A percentile compares a stretch with the other conserved stretches of the same genome.
Conservation (phyloP, 768 basidiomycete genomes). For the Coprinopsis sp. region DNA sequence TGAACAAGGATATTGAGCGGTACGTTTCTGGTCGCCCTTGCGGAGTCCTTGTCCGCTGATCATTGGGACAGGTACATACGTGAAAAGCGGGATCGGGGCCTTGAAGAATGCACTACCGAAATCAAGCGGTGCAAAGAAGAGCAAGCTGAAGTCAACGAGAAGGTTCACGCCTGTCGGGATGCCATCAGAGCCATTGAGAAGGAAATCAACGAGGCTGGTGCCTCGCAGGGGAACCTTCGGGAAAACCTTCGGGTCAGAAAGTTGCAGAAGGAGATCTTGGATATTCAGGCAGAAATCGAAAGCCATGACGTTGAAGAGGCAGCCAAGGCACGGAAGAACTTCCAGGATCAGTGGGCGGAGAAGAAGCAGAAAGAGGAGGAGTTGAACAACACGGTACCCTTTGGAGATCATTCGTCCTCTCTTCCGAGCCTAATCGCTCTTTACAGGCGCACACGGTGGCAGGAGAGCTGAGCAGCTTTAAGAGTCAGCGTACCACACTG, state of each 20-base stretch:
- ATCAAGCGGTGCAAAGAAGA: conserved; percentile 42
- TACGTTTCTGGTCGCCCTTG: conserved; percentile 23
- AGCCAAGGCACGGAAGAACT: conserved; percentile 77
- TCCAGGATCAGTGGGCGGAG: conserved; percentile 71
- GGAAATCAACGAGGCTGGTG: conserved; percentile 74
- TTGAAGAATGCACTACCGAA: conserved; percentile 54
- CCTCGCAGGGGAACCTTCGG: conserved; percentile 63
- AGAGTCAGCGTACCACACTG: conserved; percentile 58
- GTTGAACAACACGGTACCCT: conserved; percentile 58
- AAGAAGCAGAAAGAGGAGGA: conserved; percentile 72
- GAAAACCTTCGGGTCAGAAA: conserved; percentile 81
- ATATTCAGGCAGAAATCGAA: conserved; percentile 67
- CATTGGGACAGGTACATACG: conserved; percentile 58
- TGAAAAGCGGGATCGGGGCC: conserved; percentile 55
- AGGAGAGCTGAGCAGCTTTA: conserved; percentile 76
- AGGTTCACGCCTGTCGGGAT: conserved; percentile 36
- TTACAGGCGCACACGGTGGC: conserved; percentile 65
- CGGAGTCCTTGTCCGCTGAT: not conserved
- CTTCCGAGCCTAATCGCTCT: not conserved
- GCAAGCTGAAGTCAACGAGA: conserved; percentile 30
- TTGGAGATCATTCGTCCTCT: not conserved
- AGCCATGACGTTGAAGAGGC: conserved; percentile 80
- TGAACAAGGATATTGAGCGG: conserved; percentile 65
- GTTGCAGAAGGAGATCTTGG: conserved; percentile 59
- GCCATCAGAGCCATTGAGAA: conserved; percentile 60